Base-by-base conservation (phyloP, 2,329 filamentous ascomycete genomes). In the Colletotrichum caudatum region DNA sequence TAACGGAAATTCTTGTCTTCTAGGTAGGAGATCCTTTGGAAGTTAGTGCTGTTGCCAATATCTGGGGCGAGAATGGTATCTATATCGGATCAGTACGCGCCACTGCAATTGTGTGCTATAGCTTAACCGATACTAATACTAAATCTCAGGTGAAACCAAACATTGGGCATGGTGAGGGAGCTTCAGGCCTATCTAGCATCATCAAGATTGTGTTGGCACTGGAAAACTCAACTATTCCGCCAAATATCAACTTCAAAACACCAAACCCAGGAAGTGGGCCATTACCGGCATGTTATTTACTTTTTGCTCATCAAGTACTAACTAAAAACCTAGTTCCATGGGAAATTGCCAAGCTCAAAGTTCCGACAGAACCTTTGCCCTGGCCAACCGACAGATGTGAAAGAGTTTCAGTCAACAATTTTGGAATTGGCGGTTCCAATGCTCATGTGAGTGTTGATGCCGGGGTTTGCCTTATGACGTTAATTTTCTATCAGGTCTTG, bases 11-110 rank as follows among this genome's bases (percentile, higher is more conserved):
- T 2, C 26, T 7, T 1, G 5, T 18, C 23, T 35, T 12, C 1
- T 14, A 72, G 50, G 84, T 84, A 1, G 88, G 88, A 2, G 88
- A 90, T 71, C 87, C 87, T 0, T 68, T 78, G 0, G 84, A 85
- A 68, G 75, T 78, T 0, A 58, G 60, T 1, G 82, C 81, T 0
- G 77, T 85, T 16, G 73, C 74, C 0, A 73, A 69, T 1, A 76
- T 79, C 1, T 82, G 81, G 72, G 77, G 75, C 0, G 62, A 75
- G 1, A 44, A 73, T 3, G 77, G 76, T 0, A 72, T 78, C 0
- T 74, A 75, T 46, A 78, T 80, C 37, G 79, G 79, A 41, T 26
- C 79, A 76, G 14, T 74, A 58, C 2, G 56, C 6, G 14, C 12
- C 6, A 11, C 1, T 8, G 1, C 5, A 39, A 7, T 14, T 1